A percentile compares a stretch with the other conserved stretches of the same genome.
These are phyloP conservation scores for Dothidotthia symphoricarpi DNA, from an alignment of 2,329 filamentous ascomycete species.

Conservation along the genomic window DNA sequence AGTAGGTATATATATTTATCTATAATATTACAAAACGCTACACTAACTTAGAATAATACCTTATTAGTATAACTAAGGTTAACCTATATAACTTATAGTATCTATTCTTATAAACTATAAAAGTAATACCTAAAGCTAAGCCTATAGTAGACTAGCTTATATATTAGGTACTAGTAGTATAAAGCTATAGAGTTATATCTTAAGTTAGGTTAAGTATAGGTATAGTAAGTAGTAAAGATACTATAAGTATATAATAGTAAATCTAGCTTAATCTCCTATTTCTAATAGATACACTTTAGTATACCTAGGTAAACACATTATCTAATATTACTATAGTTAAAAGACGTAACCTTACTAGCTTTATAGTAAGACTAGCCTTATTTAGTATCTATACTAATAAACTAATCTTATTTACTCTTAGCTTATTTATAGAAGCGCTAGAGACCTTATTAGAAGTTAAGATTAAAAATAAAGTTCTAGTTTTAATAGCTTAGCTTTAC, in stretches of 20 bases:
- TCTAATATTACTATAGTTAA: background rate
- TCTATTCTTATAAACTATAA: background rate
- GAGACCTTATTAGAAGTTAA: background rate
- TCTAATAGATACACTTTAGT: background rate
- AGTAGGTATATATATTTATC: background rate
- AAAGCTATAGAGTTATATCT: background rate
- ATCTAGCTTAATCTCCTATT: background rate
- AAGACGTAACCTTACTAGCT: background rate
- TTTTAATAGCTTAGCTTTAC: background rate
- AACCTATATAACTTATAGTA: background rate
- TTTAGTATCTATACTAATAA: background rate
- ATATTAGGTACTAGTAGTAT: background rate
- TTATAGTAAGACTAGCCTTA: background rate
- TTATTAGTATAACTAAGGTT: background rate
- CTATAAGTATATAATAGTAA: background rate
- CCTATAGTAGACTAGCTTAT: background rate
- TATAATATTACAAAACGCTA: background rate
- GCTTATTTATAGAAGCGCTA: background rate
- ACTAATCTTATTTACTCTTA: background rate
- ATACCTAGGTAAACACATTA: background rate
- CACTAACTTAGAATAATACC: background rate
- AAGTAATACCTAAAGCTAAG: background rate
- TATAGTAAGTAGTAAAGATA: background rate
- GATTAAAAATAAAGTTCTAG: background rate
- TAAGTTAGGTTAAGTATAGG: background rate